phyloP scores from a whole-genome alignment of 768 basidiomycete genomes.

The Boletus speciosus region DNA sequence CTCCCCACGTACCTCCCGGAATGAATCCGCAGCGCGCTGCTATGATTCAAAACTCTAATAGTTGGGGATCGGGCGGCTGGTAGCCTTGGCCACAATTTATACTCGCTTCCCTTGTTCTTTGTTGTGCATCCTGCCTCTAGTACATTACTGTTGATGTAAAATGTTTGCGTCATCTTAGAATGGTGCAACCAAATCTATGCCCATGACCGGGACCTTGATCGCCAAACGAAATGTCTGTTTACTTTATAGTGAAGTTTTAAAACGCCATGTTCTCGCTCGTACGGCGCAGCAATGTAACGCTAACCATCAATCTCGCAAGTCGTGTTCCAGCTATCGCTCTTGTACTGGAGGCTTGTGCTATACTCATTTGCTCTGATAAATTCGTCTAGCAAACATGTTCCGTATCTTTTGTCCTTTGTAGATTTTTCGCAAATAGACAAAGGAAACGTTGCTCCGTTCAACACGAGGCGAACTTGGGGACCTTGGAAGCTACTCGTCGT shows the following conservation, averaged over 20 bases:
- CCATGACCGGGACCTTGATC: background rate
- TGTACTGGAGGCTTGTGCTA: conserved; percentile 28
- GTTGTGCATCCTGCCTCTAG: conserved; percentile 7
- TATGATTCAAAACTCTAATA: conserved; percentile 51
- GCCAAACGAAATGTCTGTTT: background rate
- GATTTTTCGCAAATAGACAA: conserved; percentile 34
- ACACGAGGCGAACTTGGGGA: conserved; percentile 40
- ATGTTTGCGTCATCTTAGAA: conserved; percentile 23
- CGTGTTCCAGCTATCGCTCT: conserved; percentile 34
- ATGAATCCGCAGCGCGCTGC: conserved; percentile 68
- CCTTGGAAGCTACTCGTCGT: conserved; percentile 24
- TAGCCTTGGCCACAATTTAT: conserved; percentile 24
- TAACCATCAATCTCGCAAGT: conserved; percentile 28
- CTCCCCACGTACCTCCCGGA: conserved; percentile 48
- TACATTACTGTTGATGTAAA: conserved; percentile 30
- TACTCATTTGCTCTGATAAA: conserved; percentile 32
- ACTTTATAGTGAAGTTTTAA: background rate
- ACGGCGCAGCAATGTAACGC: background rate
- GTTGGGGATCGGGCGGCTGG: conserved; percentile 35
- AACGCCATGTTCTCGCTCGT: background rate
- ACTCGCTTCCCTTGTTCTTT: conserved; percentile 15
- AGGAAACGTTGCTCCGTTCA: conserved; percentile 40
- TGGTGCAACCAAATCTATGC: conserved; percentile 9
- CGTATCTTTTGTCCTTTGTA: conserved; percentile 28
- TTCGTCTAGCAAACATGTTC: conserved; percentile 36